phyloP scores from a whole-genome alignment of 345 rosid genomes.

The Pistacia integerrima region DNA sequence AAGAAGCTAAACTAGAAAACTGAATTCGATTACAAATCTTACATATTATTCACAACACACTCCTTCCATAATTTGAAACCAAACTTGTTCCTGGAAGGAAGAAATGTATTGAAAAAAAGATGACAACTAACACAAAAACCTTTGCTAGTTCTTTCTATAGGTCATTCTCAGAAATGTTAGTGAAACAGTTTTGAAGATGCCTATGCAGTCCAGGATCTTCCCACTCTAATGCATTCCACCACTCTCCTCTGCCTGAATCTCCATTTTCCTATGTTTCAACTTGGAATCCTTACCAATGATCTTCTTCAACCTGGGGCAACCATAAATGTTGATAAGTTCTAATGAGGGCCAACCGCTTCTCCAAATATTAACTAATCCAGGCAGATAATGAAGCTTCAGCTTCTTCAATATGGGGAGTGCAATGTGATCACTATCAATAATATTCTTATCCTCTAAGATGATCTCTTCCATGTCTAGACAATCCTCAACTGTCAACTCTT shows the following conservation, averaged over 20 bases:
- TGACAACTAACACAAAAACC: neutral
- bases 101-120: too few relatives aligned
- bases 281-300: too few relatives aligned
- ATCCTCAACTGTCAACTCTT: constrained; percentile 22
- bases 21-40: too few relatives aligned
- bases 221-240: constrained; percentile 21
- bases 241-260: too few relatives aligned
- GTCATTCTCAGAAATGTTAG: neutral
- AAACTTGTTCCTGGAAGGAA: too few relatives aligned
- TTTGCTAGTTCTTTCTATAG: neutral
- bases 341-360: too few relatives aligned
- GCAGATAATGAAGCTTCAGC: too few relatives aligned
- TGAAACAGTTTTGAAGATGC: neutral
- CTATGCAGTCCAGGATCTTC: neutral
- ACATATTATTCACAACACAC: too few relatives aligned
- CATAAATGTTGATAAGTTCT: constrained; percentile 14
- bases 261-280: neutral
- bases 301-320: constrained; percentile 8
- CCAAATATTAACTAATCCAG: too few relatives aligned
- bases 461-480: constrained; percentile 8
- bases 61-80: too few relatives aligned
- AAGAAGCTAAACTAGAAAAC: too few relatives aligned
- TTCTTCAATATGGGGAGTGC: too few relatives aligned
- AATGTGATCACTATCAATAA: neutral
- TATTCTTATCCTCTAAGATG: neutral